Evolutionary conservation across 2,329 filamentous ascomycete species (phyloP).

Genomic region (Clarireedia hainanense): DNA sequence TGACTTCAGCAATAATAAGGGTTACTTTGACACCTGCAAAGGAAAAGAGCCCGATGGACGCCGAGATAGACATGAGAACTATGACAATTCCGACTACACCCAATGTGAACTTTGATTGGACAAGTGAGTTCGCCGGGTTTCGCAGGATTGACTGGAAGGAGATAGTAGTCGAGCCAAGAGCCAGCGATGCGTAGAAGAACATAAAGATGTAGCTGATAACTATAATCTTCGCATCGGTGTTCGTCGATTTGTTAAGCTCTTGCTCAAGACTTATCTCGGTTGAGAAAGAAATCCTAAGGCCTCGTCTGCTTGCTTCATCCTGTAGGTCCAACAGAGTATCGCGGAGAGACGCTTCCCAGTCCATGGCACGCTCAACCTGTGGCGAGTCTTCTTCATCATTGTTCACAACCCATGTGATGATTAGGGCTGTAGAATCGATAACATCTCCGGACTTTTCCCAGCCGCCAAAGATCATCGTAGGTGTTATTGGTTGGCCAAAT

Average conservation of each 20-base stretch:
- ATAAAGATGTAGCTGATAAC: conserved; percentile 96
- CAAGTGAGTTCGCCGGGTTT: conserved; percentile 76
- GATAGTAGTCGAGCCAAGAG: conserved; percentile 80
- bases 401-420: conserved; percentile 90
- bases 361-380: conserved; percentile 66
- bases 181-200: conserved; percentile 94
- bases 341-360: conserved; percentile 80
- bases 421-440: conserved; percentile 68
- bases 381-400: conserved; percentile 71
- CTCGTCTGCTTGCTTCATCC: conserved; percentile 66
- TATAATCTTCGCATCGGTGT: conserved; percentile 95
- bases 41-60: conserved; percentile 91
- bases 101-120: conserved; percentile 94
- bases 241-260: conserved; percentile 95
- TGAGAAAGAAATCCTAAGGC: conserved; percentile 84
- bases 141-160: conserved; percentile 68
- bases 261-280: conserved; percentile 93
- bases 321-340: conserved; percentile 69
- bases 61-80: conserved; percentile 93
- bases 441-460: conserved; percentile 59
- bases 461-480: conserved; percentile 78
- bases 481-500: conserved; percentile 82
- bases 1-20: conserved; percentile 95
- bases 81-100: conserved; percentile 93
- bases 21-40: conserved; percentile 89